phyloP scores from a whole-genome alignment of 306 rosid genomes.

The Ochetophila trinervis region DNA sequence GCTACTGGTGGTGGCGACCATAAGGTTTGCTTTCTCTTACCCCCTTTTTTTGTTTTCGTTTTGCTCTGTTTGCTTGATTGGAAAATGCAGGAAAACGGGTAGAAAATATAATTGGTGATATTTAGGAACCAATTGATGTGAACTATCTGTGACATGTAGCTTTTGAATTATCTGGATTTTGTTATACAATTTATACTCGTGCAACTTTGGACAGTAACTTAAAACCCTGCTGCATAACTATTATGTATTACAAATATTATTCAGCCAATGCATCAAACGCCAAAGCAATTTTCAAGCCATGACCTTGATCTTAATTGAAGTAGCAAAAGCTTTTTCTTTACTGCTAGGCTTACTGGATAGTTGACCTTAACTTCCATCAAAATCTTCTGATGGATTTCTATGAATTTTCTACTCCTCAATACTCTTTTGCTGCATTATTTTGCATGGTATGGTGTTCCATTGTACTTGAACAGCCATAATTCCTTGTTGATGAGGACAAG shows the following conservation, averaged over 20 bases:
- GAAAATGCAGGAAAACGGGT: constrained; percentile 2
- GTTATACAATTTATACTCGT: neutral
- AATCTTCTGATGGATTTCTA: neutral
- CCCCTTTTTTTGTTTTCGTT: neutral
- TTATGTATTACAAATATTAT: neutral
- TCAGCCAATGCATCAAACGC: neutral
- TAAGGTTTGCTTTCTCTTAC: constrained; percentile 47
- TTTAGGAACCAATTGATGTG: no score
- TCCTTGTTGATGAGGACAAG: neutral
- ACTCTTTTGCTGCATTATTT: neutral
- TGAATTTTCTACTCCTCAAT: neutral
- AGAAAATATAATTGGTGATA: no score
- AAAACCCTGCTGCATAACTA: neutral
- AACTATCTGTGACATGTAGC: no score
- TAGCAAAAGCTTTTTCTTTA: neutral
- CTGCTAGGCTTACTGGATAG: neutral
- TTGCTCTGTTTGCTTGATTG: constrained; percentile 8
- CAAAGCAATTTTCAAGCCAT: neutral
- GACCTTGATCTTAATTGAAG: neutral
- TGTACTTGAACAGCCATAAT: neutral
- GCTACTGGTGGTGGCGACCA: constrained; percentile 99
- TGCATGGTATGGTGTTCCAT: neutral
- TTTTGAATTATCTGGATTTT: no score
- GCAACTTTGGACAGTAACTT: neutral
- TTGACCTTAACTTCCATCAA: neutral